Percentiles rank a stretch among this genome's conserved stretches.
phyloP scores from a whole-genome alignment of 2,329 filamentous ascomycete genomes.

The Trichophyton benhamiae region DNA sequence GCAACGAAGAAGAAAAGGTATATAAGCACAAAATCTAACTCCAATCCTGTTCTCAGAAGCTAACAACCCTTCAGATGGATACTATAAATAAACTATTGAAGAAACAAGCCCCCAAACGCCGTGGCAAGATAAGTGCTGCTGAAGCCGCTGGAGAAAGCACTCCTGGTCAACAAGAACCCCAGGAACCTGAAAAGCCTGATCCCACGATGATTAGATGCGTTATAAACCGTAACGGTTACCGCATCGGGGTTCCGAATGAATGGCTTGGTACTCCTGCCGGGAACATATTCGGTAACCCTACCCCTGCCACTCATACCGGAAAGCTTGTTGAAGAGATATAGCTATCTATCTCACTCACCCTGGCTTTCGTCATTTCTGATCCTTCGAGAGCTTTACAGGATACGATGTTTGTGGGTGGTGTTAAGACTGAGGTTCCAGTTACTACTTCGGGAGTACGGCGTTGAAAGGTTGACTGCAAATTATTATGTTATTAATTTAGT shows the following conservation, averaged over 20 bases:
- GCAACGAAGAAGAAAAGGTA: constrained; percentile 68
- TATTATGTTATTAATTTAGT: not conserved
- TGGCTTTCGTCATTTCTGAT: no score
- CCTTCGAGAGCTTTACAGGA: no score
- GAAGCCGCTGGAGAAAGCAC: constrained; percentile 31
- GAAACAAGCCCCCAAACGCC: constrained; percentile 51
- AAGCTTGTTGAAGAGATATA: constrained; percentile 32
- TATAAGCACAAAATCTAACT: not conserved
- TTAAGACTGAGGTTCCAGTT: no score
- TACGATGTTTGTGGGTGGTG: not conserved
- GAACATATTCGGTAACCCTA: constrained; percentile 25
- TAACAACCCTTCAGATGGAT: constrained; percentile 40
- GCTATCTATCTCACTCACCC: no score
- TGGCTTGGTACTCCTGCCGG: constrained; percentile 36
- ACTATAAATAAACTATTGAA: constrained; percentile 56
- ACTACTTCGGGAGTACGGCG: not conserved
- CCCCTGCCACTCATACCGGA: constrained; percentile 9
- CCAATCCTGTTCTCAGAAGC: not conserved
- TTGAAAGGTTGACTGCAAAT: not conserved
- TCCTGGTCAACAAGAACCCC: constrained; percentile 28
- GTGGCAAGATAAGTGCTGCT: constrained; percentile 36
- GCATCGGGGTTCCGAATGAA: constrained; percentile 35
- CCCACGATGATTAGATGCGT: constrained; percentile 37
- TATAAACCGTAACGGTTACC: constrained; percentile 30
- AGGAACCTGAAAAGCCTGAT: constrained; percentile 29